Evolutionary conservation across 768 basidiomycete species (phyloP), one percentile per base, ranked within the genome.

Genomic region (Crassisporium funariophilum): DNA sequence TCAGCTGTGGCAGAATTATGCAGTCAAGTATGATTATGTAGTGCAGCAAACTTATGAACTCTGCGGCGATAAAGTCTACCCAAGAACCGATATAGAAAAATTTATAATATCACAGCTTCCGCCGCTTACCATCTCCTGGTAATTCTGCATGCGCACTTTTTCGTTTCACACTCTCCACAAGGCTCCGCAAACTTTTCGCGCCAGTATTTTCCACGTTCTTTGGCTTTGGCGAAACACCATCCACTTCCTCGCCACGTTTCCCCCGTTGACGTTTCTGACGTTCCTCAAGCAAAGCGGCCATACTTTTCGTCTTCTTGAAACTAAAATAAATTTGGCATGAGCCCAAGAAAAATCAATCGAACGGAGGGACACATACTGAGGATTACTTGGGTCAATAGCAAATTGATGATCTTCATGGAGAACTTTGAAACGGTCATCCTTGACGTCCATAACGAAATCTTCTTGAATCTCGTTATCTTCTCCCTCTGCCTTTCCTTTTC

Each of bases 351-450:
- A 2, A 23, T 15, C 15, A 8, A 45, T n/a, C 10, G 17, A 23
- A 29, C 41, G 24, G 29, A 24, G 52, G 8, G 11, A 40, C 9
- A 77, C 93, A 54, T 61, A 97, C 95, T 85, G 90, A 63, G 95
- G 93, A 69, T 98, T 90, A 43, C 82, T 89, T 15, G 97, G 95
- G 66, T 99, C 97, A 54, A 99, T 94, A 0, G 95, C 95, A 54
- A 91, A 98, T 23, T 85, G 80, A 57, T 91, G 84, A 59, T 98
- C 88, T 56, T 97, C 91, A 57, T 93, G 88, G 35, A 98, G 61
- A 16, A 79, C 85, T 61, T 82, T 82, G 76, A 98, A 98, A 12
- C 97, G 86, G 8, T 85, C 80, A 59, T 99, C 97, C 56, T 79
- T 78, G 50, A 94, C 83, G 61, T 99, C 75, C 57, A 98, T 82